These are phyloP conservation scores for Verticillium dahliae DNA, from an alignment of 2,329 filamentous ascomycete genomes.

Conservation along the genomic window DNA sequence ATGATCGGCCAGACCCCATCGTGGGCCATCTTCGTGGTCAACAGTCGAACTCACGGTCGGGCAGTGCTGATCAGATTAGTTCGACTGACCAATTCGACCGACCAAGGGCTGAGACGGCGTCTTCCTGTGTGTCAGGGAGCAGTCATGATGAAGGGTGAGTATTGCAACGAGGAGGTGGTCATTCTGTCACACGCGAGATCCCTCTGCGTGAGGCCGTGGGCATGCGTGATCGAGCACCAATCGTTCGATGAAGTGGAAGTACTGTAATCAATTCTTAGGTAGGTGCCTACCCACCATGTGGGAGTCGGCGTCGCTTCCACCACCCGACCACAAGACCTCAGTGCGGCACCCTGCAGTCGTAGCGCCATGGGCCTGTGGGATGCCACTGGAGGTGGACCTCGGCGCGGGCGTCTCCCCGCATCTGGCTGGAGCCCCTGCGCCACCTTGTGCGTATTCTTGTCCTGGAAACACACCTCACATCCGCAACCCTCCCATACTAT, in stretches of 20 bases:
- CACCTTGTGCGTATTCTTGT: neutral
- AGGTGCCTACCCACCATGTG: no score
- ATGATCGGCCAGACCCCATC: neutral
- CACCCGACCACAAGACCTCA: no score
- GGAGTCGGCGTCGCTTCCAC: no score
- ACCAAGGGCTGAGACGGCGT: neutral
- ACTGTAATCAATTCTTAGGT: no score
- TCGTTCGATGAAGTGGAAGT: no score
- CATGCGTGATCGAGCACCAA: no score
- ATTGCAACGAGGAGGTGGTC: no score
- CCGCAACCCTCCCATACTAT: neutral
- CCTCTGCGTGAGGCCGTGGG: no score
- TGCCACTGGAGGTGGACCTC: neutral
- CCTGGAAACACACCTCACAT: neutral
- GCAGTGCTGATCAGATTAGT: neutral
- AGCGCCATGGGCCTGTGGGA: neutral
- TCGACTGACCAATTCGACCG: no score
- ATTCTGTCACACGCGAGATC: no score
- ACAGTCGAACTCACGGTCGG: neutral
- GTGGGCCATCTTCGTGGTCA: neutral
- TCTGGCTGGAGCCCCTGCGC: neutral
- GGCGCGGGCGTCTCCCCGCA: neutral
- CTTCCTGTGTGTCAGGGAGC: neutral
- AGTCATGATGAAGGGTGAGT: no score
- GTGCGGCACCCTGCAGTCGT: neutral